Evolutionary conservation across 305 asterid species (phyloP), one percentile per base, ranked within the genome.

Genomic region (Fraxinus sp.): DNA sequence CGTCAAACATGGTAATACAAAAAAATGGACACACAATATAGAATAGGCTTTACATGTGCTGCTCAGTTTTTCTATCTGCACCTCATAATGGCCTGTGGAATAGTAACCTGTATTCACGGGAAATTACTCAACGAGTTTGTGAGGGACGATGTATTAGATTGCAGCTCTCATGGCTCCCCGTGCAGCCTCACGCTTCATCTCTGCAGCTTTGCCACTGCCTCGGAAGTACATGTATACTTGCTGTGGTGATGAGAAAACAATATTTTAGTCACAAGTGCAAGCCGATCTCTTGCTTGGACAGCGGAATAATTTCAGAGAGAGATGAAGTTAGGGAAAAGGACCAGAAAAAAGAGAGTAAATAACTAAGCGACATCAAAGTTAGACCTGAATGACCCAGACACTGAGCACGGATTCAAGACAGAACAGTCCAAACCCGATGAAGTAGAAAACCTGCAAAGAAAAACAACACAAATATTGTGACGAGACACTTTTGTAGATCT

Each of bases 141-240:
- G 13, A 57, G 68, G 28, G 68, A 57, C 3, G 8, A 64, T 22
- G 8, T 10, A 49, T 89, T 81, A 93, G 26, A 91, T 78, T 10
- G 97, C 96, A 26, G 97, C 93, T 84, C 98, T 88, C 82, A 88
- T 20, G 70, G 91, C 94, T 41, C 97, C 97, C 81, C 95, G 85
- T n/a, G 97, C 98, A 76, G 91, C 95, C 75, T 94, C 97, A 0
- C 91, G 95, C 80, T 87, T 92, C 95, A 92, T 88, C 86, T 92
- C 89, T 33, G 98, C 97, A 28, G 97, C 96, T 89, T 86, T 85
- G 33, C 98, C 97, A 66, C 97, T 94, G 90, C 99, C 99, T 76
- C 99, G 92, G 94, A 95, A 95, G 71, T 95, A 95, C 97, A 86
- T 91, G 85, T 90, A 95, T 46, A 95, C 99, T 93, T 95, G 99